phyloP scores from a whole-genome alignment of 2,329 filamentous ascomycete genomes.

The Dothiorella sarmentorum region DNA sequence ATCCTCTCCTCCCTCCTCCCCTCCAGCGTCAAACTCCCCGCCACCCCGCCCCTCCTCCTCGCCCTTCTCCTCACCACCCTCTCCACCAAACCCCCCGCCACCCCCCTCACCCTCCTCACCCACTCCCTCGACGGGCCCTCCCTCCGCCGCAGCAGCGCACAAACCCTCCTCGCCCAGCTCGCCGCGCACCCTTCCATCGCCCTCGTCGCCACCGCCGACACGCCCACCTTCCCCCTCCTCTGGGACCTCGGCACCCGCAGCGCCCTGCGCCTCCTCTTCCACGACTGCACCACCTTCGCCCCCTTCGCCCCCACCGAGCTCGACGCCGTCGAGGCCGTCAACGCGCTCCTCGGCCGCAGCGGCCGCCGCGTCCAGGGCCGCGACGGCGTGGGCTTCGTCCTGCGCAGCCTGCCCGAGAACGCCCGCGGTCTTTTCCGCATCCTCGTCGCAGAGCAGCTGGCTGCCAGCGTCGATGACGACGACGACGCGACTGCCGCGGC shows the following conservation, averaged over 20 bases:
- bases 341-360: constrained; percentile 78
- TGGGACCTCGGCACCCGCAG: constrained; percentile 87
- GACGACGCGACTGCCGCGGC: constrained; percentile 41
- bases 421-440: constrained; percentile 83
- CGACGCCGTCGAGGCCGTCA: constrained; percentile 85
- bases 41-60: constrained; percentile 66
- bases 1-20: constrained; percentile 61
- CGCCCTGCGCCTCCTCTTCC: constrained; percentile 81
- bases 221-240: constrained; percentile 78
- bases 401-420: constrained; percentile 88
- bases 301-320: constrained; percentile 64
- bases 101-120: constrained; percentile 51
- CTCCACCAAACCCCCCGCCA: constrained; percentile 36
- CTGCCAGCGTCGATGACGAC: constrained; percentile 57
- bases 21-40: constrained; percentile 52
- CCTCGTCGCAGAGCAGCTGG: constrained; percentile 78
- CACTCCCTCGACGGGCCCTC: constrained; percentile 82
- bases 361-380: constrained; percentile 78
- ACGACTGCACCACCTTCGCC: constrained; percentile 88
- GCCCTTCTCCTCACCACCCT: constrained; percentile 64
- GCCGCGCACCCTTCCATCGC: constrained; percentile 69
- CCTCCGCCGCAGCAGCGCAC: constrained; percentile 67
- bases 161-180: constrained; percentile 72
- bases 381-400: constrained; percentile 86
- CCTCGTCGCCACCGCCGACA: constrained; percentile 79